A percentile compares a stretch with the other conserved stretches of the same genome.
These are phyloP conservation scores for Sphaerobolus stellatus DNA, from an alignment of 1,284 basidiomycete species.

Conservation along the genomic window DNA sequence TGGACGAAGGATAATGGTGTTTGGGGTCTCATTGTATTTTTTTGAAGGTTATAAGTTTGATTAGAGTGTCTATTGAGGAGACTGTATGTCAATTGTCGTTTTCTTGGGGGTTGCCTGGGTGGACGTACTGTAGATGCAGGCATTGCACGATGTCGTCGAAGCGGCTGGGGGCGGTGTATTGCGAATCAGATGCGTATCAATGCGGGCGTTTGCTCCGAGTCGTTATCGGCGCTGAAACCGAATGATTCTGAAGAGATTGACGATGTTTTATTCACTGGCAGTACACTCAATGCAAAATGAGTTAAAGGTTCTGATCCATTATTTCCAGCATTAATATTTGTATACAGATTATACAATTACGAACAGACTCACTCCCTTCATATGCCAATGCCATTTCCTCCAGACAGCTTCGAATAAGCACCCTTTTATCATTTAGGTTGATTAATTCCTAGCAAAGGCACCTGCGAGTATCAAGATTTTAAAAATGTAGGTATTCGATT, in stretches of 20 bases:
- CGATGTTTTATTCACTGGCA: neutral
- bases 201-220: neutral
- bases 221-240: neutral
- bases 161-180: constrained; percentile 66
- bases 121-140: constrained; percentile 72
- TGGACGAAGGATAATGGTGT: too few species aligned
- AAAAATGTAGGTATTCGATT: too few species aligned
- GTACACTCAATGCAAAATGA: constrained; percentile 26
- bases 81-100: too few species aligned
- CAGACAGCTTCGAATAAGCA: constrained; percentile 67
- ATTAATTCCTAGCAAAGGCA: too few species aligned
- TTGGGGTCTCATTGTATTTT: too few species aligned
- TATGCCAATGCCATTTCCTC: constrained; percentile 69
- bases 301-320: neutral
- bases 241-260: neutral
- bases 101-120: too few species aligned
- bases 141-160: constrained; percentile 66
- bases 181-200: constrained; percentile 52
- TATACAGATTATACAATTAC: constrained; percentile 34
- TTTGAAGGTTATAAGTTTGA: too few species aligned
- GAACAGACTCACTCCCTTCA: constrained; percentile 64
- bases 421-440: too few species aligned
- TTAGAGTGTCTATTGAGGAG: too few species aligned
- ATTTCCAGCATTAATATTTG: neutral
- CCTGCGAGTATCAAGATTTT: too few species aligned